phyloP scores from a whole-genome alignment of 768 basidiomycete species.

The Pulveroboletus frians region DNA sequence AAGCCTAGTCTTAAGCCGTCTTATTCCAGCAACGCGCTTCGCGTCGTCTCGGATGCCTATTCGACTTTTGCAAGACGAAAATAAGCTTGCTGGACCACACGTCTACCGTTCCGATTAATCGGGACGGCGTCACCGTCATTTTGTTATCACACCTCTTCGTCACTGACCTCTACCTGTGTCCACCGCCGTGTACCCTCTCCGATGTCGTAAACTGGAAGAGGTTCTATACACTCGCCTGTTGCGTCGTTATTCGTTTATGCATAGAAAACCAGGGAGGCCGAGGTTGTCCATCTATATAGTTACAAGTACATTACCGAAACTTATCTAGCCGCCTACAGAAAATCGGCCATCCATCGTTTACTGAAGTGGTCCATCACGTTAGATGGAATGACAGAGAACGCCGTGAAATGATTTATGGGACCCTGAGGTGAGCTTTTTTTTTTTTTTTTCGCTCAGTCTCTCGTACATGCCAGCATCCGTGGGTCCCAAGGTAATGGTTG shows the following conservation, averaged over 20 bases:
- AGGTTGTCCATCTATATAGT: neutral
- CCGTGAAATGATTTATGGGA: no score
- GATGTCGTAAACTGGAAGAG: neutral
- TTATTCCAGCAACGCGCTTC: conserved; percentile 20
- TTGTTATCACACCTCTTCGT: neutral
- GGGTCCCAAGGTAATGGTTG: no score
- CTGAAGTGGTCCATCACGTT: no score
- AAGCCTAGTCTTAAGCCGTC: conserved; percentile 5
- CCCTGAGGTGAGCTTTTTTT: no score
- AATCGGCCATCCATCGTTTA: no score
- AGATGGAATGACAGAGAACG: no score
- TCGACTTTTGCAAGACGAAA: conserved; percentile 15
- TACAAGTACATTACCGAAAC: neutral
- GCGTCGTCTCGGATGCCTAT: conserved; percentile 24
- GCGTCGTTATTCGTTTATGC: neutral
- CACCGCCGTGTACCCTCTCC: neutral
- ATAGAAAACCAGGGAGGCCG: neutral
- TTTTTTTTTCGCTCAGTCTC: no score
- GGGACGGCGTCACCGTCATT: neutral
- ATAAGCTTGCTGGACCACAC: neutral
- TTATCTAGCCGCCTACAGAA: neutral
- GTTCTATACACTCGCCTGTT: neutral
- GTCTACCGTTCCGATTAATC: neutral
- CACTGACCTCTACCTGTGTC: neutral
- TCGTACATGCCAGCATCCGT: no score